Conservation (phyloP, 768 basidiomycete genomes). For the Chalciporus piperatus region DNA sequence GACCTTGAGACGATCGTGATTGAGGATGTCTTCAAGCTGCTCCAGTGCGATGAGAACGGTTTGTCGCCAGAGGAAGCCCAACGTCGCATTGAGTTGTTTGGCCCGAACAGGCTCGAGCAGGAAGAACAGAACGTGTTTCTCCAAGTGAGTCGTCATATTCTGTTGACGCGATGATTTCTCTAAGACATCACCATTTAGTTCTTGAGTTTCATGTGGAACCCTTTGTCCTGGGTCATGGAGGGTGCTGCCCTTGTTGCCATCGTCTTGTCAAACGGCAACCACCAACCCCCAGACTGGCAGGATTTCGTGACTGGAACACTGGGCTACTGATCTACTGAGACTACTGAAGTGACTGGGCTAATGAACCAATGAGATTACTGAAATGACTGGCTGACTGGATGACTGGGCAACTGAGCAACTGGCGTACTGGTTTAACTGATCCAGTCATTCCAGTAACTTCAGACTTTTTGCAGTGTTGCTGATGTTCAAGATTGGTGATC, state of each 20-base stretch:
- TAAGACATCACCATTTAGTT: constrained; percentile 45
- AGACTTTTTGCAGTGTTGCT: no score
- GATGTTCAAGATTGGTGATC: constrained; percentile 99
- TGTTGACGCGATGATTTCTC: not conserved
- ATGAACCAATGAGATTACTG: no score
- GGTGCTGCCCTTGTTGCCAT: constrained; percentile 93
- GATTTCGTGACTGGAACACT: no score
- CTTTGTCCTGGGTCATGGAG: constrained; percentile 99
- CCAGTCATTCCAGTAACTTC: no score
- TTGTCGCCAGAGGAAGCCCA: constrained; percentile 68
- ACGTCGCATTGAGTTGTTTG: constrained; percentile 89
- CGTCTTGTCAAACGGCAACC: constrained; percentile 89
- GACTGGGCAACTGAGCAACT: no score
- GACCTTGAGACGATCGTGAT: constrained; percentile 96
- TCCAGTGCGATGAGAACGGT: constrained; percentile 87
- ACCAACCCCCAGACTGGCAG: constrained; percentile 88
- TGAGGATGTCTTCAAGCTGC: constrained; percentile 94
- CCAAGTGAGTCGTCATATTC: constrained; percentile 48
- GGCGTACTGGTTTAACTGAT: no score
- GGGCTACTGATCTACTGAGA: no score
- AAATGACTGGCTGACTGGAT: no score
- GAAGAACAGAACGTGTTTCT: constrained; percentile 91
- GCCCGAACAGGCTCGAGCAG: constrained; percentile 90
- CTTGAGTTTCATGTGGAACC: constrained; percentile 99
- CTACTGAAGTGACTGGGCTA: no score